A percentile compares a stretch with the other conserved stretches of the same genome.
phyloP scores from a whole-genome alignment of 2,329 filamentous ascomycete species.

The Phaeomoniella chlamydospora region DNA sequence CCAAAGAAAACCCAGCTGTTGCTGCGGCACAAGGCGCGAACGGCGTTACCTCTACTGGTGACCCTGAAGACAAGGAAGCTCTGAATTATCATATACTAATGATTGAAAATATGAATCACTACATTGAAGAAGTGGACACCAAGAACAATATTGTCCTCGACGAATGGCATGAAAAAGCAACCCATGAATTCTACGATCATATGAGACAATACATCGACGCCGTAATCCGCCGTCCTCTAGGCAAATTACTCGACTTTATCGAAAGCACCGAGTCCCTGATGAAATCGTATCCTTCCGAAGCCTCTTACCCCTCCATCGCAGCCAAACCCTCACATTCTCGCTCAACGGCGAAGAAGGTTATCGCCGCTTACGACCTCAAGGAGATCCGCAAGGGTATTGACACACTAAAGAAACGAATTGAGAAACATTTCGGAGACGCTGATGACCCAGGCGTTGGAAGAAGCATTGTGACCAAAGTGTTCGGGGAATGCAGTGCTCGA shows the following conservation, averaged over 20 bases:
- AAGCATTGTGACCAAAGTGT: slow-evolving; percentile 43
- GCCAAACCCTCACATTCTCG: slow-evolving; percentile 72
- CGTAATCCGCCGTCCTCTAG: slow-evolving; percentile 76
- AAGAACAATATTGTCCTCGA: slow-evolving; percentile 61
- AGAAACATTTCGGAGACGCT: slow-evolving; percentile 92
- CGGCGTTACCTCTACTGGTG: slow-evolving; percentile 23
- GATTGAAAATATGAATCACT: slow-evolving; percentile 99
- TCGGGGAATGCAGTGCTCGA: slow-evolving; percentile 42
- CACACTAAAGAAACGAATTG: slow-evolving; percentile 73
- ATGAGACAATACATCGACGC: slow-evolving; percentile 75
- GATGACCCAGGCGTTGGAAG: slow-evolving; percentile 52
- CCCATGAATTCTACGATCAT: slow-evolving; percentile 69
- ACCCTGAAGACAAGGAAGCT: slow-evolving; percentile 85
- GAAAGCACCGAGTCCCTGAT: slow-evolving; percentile 70
- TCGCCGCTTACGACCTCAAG: slow-evolving; percentile 65
- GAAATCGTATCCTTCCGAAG: slow-evolving; percentile 30
- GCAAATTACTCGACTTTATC: slow-evolving; percentile 80
- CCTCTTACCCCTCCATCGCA: slow-evolving; percentile 48
- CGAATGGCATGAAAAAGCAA: slow-evolving; percentile 68
- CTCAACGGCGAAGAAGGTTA: slow-evolving; percentile 69
- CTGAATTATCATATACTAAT: slow-evolving; percentile 94
- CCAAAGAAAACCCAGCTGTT: slow-evolving; percentile 51
- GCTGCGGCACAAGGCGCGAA: slow-evolving; percentile 32
- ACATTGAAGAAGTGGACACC: slow-evolving; percentile 76
- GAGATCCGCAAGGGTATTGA: slow-evolving; percentile 86